These are phyloP conservation scores for Microsporum audouinii DNA, from an alignment of 2,329 filamentous ascomycete genomes.

Conservation along the genomic window DNA sequence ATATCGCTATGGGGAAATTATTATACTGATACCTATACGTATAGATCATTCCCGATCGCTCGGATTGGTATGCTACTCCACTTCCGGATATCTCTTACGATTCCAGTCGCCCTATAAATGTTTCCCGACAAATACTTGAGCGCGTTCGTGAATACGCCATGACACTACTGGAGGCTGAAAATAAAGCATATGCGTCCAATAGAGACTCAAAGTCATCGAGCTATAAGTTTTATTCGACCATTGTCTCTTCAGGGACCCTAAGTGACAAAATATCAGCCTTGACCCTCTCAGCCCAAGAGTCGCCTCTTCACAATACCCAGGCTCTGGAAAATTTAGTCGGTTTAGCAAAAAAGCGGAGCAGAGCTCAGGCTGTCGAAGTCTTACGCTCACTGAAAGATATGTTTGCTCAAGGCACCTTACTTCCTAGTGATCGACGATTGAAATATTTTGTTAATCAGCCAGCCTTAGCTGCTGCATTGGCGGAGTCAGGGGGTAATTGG, in stretches of 20 bases:
- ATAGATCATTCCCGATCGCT: conserved; percentile 49
- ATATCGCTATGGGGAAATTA: background rate
- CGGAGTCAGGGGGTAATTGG: conserved; percentile 55
- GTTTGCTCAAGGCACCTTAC: conserved; percentile 72
- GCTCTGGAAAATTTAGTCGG: conserved; percentile 73
- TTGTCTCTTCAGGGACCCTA: conserved; percentile 91
- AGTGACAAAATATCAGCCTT: conserved; percentile 94
- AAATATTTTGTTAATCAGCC: conserved; percentile 70
- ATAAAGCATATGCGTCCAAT: conserved; percentile 58
- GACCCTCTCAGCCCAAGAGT: conserved; percentile 90
- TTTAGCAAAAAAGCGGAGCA: conserved; percentile 83
- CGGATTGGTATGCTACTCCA: conserved; percentile 55
- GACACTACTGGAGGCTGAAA: conserved; percentile 65
- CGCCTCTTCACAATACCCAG: conserved; percentile 82
- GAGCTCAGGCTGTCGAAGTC: conserved; percentile 85
- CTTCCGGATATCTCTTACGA: conserved; percentile 42
- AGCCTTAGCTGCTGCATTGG: conserved; percentile 58
- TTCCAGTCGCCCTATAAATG: conserved; percentile 35
- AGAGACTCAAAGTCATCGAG: conserved; percentile 68
- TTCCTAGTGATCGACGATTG: conserved; percentile 73
- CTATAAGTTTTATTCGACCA: conserved; percentile 91
- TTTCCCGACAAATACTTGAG: conserved; percentile 44
- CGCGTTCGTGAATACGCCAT: conserved; percentile 57
- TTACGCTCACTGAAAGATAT: conserved; percentile 88
- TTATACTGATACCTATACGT: conserved; percentile 13